These are phyloP conservation scores for Fistulifera solaris DNA, from an alignment of 108 stramenopile species.

Conservation along the genomic window DNA sequence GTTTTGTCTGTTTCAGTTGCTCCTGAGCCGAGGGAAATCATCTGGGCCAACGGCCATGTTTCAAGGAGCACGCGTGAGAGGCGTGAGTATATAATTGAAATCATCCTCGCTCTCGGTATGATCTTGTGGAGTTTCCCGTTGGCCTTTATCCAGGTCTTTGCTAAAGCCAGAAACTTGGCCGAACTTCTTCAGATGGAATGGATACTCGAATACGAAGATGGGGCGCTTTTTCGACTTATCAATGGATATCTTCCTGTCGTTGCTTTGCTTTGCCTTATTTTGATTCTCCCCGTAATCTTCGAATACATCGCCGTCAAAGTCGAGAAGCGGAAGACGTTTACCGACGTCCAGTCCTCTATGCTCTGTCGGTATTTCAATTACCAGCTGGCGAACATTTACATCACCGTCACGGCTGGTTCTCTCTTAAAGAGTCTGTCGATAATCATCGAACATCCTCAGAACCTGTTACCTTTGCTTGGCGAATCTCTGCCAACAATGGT, in stretches of 20 bases:
- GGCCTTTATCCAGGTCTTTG: conserved; percentile 69
- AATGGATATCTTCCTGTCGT: conserved; percentile 90
- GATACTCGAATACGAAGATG: conserved; percentile 35
- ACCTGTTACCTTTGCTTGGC: conserved; percentile 59
- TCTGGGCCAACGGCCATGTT: conserved; percentile 80
- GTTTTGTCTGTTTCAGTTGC: conserved; percentile 52
- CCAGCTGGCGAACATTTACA: conserved; percentile 81
- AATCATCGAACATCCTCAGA: conserved; percentile 49
- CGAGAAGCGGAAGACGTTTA: conserved; percentile 67
- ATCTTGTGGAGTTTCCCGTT: conserved; percentile 86
- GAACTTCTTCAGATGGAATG: conserved; percentile 54
- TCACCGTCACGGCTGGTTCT: conserved; percentile 83
- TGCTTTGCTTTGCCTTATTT: conserved; percentile 60
- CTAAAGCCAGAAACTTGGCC: conserved; percentile 61
- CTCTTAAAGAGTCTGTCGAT: conserved; percentile 47
- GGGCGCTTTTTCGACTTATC: conserved; percentile 53
- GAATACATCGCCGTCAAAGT: conserved; percentile 62
- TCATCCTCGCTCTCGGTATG: conserved; percentile 54
- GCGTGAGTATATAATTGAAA: conserved; percentile 56
- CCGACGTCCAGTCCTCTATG: conserved; percentile 77
- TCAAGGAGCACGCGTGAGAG: conserved; percentile 18
- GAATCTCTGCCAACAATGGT: conserved; percentile 69
- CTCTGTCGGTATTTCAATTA: conserved; percentile 83
- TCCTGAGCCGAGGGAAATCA: conserved; percentile 80
- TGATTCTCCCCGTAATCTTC: conserved; percentile 71